Evolutionary conservation across 2,329 filamentous ascomycete species (phyloP), one percentile per base, ranked within the genome.

Genomic region (Didymella arachidicola): DNA sequence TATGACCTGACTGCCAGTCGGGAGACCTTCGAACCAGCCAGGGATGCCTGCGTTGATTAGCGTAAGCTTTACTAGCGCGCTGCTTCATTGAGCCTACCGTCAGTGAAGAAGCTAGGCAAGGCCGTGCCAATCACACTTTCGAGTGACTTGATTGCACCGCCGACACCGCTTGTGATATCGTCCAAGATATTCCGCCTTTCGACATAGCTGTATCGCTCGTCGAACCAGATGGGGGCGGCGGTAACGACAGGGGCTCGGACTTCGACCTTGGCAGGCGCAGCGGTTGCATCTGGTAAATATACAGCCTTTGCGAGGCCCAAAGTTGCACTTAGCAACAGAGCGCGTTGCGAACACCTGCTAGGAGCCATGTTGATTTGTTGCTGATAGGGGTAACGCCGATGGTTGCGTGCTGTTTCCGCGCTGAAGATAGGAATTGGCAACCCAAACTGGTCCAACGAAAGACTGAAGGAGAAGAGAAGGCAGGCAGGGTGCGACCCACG

Each of bases 21-120:
- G 89, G 36, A 92, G 84, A 64, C 83, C 82, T 54, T 72, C 64
- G 73, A 89, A 90, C 78, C 84, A 91, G 56, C 89, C 83, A 1
- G 89, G 86, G 1, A 92, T 81, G 22, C 87, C 75, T 76, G 48
- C 42, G 26, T 30, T 26, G 36, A 46, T 69, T 46, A 70, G 59
- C 59, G 63, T 59, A 65, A 66, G 61, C 63, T 59, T 70, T 30
- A 49, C 46, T 65, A 66, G 64, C 36, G 18, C 34, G 50, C 11
- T 45, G 27, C 27, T 4, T 42, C 14, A 16, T 7, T 19, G 30
- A 50, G 51, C 71, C 47, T 63, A 76, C 75, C 75, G 11, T 72
- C 70, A 19, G 74, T 74, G 53, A 78, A 74, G 56, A 73, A 77
- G 61, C 66, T 72, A 25, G 76, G 76, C 36, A 78, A 63, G 50